These are phyloP conservation scores for Sonneratia caseolaris DNA, from an alignment of 345 rosid genomes.

Conservation along the genomic window DNA sequence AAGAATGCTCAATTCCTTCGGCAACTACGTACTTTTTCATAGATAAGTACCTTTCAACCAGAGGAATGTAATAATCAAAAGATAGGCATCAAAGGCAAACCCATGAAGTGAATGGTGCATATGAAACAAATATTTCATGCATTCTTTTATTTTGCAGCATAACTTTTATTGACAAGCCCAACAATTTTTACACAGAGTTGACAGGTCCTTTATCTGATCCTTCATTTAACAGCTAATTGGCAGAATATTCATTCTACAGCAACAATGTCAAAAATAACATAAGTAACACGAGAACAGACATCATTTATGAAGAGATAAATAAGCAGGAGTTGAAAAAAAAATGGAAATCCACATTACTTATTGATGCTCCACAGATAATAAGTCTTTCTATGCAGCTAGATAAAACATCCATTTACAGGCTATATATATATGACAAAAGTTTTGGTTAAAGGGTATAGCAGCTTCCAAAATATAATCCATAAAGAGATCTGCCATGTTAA, in stretches of 20 bases:
- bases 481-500: not conserved
- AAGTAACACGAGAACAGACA: not conserved
- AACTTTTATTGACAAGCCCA: not conserved
- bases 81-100: not conserved
- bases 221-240: not conserved
- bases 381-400: not conserved
- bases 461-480: not conserved
- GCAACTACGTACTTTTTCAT: not conserved
- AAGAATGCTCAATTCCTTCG: not conserved
- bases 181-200: not conserved
- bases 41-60: not conserved
- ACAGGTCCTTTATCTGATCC: not conserved
- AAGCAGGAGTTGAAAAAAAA: not conserved
- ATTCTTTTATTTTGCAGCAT: not conserved
- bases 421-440: not conserved
- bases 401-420: not conserved
- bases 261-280: not conserved
- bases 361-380: not conserved
- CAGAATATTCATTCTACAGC: not conserved
- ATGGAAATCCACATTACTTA: not conserved
- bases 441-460: not conserved
- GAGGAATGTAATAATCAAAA: not conserved
- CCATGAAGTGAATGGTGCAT: not conserved
- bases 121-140: not conserved
- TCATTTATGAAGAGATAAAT: not conserved